Conservation (phyloP, 345 rosid genomes). For the Punica granatum region DNA sequence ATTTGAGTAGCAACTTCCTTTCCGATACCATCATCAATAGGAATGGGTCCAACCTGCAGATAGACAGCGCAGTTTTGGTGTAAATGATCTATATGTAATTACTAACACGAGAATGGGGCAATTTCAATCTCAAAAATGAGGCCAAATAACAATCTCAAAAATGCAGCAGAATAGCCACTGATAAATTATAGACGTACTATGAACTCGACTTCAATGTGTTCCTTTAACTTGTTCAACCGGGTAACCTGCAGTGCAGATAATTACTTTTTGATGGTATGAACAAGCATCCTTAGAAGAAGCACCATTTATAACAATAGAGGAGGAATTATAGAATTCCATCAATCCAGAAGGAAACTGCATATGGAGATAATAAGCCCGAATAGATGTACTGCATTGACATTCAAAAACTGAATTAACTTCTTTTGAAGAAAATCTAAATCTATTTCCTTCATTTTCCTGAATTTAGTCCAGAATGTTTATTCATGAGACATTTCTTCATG, state of each 20-base stretch:
- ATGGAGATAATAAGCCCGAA: too few relatives aligned
- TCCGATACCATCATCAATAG: slow-evolving; percentile 16
- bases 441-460: slow-evolving; percentile 3
- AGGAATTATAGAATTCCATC: neutral
- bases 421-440: slow-evolving; percentile 1
- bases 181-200: slow-evolving; percentile 38
- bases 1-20: slow-evolving; percentile 20
- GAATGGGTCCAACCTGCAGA: slow-evolving; percentile 23
- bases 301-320: neutral
- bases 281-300: neutral
- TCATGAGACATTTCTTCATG: neutral
- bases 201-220: slow-evolving; percentile 93
- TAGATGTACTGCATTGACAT: neutral
- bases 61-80: neutral
- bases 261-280: too few relatives aligned
- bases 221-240: slow-evolving; percentile 75
- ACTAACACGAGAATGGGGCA: neutral
- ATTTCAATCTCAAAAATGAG: neutral
- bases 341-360: too few relatives aligned
- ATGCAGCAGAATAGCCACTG: neutral
- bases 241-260: slow-evolving; percentile 43
- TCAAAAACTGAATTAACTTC: neutral
- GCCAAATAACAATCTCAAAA: neutral
- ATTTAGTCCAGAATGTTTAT: neutral
- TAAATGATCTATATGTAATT: neutral